Evolutionary conservation across 306 rosid species (phyloP), one percentile per base, ranked within the genome.

Genomic region (Gastrolobium bilobum): DNA sequence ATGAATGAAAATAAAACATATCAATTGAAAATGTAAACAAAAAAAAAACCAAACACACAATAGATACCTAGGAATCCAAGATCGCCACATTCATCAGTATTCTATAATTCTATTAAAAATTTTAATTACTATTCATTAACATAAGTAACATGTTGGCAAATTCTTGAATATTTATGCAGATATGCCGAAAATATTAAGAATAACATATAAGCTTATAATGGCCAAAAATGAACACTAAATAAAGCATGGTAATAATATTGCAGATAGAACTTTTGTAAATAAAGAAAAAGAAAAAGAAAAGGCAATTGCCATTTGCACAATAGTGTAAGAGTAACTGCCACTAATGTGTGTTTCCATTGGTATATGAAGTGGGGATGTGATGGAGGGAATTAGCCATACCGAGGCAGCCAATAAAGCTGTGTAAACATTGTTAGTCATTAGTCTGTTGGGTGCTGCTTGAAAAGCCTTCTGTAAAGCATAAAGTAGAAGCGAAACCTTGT

Each of bases 391-490:
- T 59, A 66, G 79, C 75, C 93, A 85, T 95, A 95, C 99, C 94
- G 99, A 93, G 67, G 98, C 99, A 82, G 96, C 98, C 86, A 95
- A 83, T 82, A 95, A 88, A 65, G 96, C 91, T 31, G 91, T 86
- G 89, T 93, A 95, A 37, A 93, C 96, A 77, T 90, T 95, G 83
- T 83, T 67, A 38, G 99, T 95, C 94, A 95, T 87, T 51, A 95
- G 91, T 91, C 97, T 89, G 80, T 87, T 90, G 31, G 99, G 99
- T 79, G 96, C 98, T 7, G 96, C 97, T 85, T 90, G 96, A 85
- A 95, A 93, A 81, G 93, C 97, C 91, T 93, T 95, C 68, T 90
- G 98, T 80, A 95, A 84, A 77, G 99, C 94, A 90, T 84, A 95
- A 56, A 89, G 96, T 48, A 95, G 87, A 75, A 95, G 96, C 77